Evolutionary conservation across 805 yeast genomes (phyloP).

Genomic region (Wickerhamomyces subpelliculosus): DNA sequence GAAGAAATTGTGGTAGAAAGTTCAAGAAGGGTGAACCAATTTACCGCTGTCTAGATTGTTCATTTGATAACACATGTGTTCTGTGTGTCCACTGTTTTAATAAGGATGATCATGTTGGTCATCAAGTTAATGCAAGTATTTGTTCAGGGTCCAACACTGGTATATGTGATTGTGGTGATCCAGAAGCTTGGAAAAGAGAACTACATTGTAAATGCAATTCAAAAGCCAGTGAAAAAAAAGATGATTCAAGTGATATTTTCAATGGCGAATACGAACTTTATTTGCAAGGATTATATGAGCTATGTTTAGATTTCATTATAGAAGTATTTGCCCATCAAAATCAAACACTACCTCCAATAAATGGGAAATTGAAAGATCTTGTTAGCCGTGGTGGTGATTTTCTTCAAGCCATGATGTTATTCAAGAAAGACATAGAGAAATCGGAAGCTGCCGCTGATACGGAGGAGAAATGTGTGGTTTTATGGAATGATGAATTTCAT

Average conservation of each 20-base stretch:
- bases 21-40: constrained; percentile 58
- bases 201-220: constrained; percentile 42
- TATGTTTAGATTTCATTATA: constrained; percentile 34
- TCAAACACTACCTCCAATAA: constrained; percentile 33
- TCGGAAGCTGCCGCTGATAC: background rate
- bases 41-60: constrained; percentile 71
- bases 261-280: constrained; percentile 6
- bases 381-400: too few relatives aligned
- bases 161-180: constrained; percentile 70
- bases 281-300: constrained; percentile 23
- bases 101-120: constrained; percentile 47
- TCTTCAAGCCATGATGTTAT: too few relatives aligned
- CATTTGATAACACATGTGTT: constrained; percentile 73
- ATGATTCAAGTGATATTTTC: constrained; percentile 29
- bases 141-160: constrained; percentile 29
- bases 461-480: constrained; percentile 33
- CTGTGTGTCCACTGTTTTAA: constrained; percentile 69
- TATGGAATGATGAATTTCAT: constrained; percentile 81
- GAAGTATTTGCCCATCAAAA: constrained; percentile 33
- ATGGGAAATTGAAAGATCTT: background rate
- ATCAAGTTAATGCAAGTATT: background rate
- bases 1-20: constrained; percentile 63
- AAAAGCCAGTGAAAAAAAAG: constrained; percentile 22
- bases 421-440: background rate
- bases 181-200: constrained; percentile 59